Conservation (phyloP, 345 rosid genomes). For the Ceriops tagal region DNA sequence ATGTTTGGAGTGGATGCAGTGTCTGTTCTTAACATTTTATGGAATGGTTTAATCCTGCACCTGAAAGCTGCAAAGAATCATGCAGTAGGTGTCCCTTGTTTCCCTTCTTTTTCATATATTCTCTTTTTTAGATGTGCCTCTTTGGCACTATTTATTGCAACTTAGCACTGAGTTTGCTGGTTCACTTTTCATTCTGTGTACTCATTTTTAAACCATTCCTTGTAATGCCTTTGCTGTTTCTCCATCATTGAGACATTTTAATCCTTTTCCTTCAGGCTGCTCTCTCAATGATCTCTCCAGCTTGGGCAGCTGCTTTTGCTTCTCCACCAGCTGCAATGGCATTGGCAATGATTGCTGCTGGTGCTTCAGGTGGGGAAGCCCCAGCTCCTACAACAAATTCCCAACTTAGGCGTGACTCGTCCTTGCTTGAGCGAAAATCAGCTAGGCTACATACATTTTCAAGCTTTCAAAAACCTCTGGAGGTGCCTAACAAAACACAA, state of each 20-base stretch:
- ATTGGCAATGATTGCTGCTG: conserved; percentile 99
- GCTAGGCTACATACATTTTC: conserved; percentile 75
- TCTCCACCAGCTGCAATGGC: conserved; percentile 99
- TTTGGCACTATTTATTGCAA: not conserved
- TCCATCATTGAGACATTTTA: not conserved
- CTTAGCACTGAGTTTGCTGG: conserved; percentile 10
- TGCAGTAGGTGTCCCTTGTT: not conserved
- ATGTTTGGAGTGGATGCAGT: not conserved
- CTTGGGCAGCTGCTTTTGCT: conserved; percentile 99
- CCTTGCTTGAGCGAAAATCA: conserved; percentile 80
- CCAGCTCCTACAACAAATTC: conserved; percentile 56
- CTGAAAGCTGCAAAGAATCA: not conserved
- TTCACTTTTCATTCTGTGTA: not conserved
- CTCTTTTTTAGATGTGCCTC: conserved; percentile 1
- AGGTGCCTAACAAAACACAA: conserved; percentile 51
- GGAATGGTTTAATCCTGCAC: not conserved
- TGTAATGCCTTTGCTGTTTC: not conserved
- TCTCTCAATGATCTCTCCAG: conserved; percentile 85
- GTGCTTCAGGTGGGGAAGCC: conserved; percentile 89
- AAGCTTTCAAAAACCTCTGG: conserved; percentile 84
- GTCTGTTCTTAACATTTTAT: not conserved
- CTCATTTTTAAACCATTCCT: not conserved
- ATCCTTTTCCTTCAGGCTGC: conserved; percentile 58
- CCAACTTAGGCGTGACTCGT: conserved; percentile 77
- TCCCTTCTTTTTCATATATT: not conserved